Percentiles rank a stretch among this genome's conserved stretches.
These are phyloP conservation scores for Hydnomerulius pinastri DNA, from an alignment of 768 basidiomycete genomes.

Conservation along the genomic window DNA sequence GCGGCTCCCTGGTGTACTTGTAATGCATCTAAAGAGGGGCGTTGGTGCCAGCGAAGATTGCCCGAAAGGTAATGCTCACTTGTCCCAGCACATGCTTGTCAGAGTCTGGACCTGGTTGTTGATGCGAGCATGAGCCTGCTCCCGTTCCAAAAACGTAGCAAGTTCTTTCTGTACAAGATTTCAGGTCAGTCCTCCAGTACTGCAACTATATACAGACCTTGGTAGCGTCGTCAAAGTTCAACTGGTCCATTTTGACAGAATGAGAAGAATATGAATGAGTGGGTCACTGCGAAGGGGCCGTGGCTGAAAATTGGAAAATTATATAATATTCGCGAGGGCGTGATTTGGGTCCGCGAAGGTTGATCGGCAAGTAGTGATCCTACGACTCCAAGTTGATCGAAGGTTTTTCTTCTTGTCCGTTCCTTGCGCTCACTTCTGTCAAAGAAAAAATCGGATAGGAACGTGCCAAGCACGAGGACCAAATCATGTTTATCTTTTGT, in stretches of 20 bases:
- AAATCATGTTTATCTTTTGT: too few species aligned
- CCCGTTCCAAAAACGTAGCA: constrained; percentile 71
- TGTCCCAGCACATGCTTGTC: constrained; percentile 90
- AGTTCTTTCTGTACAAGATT: constrained; percentile 71
- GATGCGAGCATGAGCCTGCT: constrained; percentile 76
- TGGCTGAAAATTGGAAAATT: constrained; percentile 10
- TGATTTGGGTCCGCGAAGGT: constrained; percentile 15
- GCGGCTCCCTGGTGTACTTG: constrained; percentile 71
- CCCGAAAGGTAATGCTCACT: constrained; percentile 50
- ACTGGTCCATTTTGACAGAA: constrained; percentile 50
- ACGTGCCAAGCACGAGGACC: too few species aligned
- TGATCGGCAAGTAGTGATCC: neutral
- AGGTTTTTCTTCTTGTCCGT: neutral
- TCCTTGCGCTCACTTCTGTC: too few species aligned
- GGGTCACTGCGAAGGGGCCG: too few species aligned
- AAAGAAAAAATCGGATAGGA: too few species aligned
- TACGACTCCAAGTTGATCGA: neutral
- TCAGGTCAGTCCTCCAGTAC: constrained; percentile 8
- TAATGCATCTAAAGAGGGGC: constrained; percentile 65
- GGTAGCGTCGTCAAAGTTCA: constrained; percentile 76
- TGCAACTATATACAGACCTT: constrained; percentile 45
- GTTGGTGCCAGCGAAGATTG: constrained; percentile 4
- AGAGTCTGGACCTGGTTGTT: constrained; percentile 74
- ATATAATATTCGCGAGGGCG: constrained; percentile 19
- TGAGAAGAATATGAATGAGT: too few species aligned